Conservation (phyloP, 768 basidiomycete species). For the Royoungia palumana region DNA sequence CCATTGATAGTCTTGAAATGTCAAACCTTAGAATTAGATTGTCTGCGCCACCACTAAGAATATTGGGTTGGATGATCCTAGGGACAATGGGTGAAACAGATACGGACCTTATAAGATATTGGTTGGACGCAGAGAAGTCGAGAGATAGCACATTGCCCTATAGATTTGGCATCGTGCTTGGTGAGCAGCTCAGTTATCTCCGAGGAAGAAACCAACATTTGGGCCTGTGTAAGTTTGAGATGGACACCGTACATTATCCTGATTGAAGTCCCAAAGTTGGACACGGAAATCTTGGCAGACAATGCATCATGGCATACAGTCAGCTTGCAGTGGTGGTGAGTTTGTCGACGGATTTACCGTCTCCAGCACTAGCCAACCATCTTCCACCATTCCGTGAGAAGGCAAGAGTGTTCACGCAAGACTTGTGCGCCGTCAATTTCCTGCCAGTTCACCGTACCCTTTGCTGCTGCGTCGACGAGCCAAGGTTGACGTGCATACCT, state of each 20-base stretch:
- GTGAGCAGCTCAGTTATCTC: slow-evolving; percentile 20
- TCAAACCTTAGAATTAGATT: slow-evolving; percentile 53
- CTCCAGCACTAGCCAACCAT: slow-evolving; percentile 67
- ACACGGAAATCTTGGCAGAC: slow-evolving; percentile 47
- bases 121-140: slow-evolving; percentile 65
- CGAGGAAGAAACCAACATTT: slow-evolving; percentile 29
- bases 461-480: neutral
- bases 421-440: slow-evolving; percentile 44
- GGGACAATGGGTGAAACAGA: slow-evolving; percentile 12
- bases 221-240: slow-evolving; percentile 46
- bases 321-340: slow-evolving; percentile 7
- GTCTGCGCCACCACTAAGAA: slow-evolving; percentile 54
- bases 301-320: slow-evolving; percentile 2
- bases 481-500: slow-evolving; percentile 22
- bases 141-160: slow-evolving; percentile 72
- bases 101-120: slow-evolving; percentile 62
- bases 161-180: slow-evolving; percentile 11
- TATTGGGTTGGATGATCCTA: slow-evolving; percentile 4
- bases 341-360: slow-evolving; percentile 43
- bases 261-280: slow-evolving; percentile 65
- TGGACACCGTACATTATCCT: slow-evolving; percentile 48
- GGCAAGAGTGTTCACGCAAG: slow-evolving; percentile 62
- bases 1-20: slow-evolving; percentile 34
- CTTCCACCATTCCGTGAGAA: slow-evolving; percentile 60
- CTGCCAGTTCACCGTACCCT: slow-evolving; percentile 19